Percentiles rank a stretch among this genome's conserved stretches.
These are phyloP conservation scores for Neofusicoccum umdonicola DNA, from an alignment of 2,329 filamentous ascomycete species.

Conservation along the genomic window DNA sequence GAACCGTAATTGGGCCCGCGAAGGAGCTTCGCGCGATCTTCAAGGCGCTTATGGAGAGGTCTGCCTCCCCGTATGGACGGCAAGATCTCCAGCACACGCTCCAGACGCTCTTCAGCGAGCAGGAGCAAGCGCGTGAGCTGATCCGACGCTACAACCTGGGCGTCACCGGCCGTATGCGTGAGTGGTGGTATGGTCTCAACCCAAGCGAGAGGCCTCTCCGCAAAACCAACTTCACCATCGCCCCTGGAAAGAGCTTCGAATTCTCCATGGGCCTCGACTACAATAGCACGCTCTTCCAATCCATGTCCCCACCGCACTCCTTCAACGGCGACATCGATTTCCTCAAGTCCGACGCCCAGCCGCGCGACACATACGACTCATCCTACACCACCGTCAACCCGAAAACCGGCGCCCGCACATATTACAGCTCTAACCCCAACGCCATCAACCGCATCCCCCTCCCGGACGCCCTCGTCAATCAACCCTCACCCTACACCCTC, in stretches of 20 bases:
- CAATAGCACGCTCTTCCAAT: slow-evolving; percentile 46
- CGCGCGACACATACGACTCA: slow-evolving; percentile 1
- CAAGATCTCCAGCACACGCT: slow-evolving; percentile 36
- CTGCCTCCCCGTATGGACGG: slow-evolving; percentile 35
- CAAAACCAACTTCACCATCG: slow-evolving; percentile 23
- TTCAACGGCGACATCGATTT: slow-evolving; percentile 16
- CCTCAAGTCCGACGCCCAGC: background rate
- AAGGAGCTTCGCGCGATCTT: slow-evolving; percentile 50
- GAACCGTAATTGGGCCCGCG: slow-evolving; percentile 51
- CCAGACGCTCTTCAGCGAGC: slow-evolving; percentile 53
- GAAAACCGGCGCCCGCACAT: background rate
- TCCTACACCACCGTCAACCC: slow-evolving; percentile 8
- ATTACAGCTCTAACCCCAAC: background rate
- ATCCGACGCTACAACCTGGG: slow-evolving; percentile 16
- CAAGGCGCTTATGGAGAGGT: slow-evolving; percentile 35
- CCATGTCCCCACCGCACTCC: slow-evolving; percentile 15
- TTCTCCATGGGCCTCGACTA: slow-evolving; percentile 55
- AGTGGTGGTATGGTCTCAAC: slow-evolving; percentile 23
- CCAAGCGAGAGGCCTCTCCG: background rate
- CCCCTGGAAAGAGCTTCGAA: slow-evolving; percentile 45
- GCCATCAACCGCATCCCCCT: background rate
- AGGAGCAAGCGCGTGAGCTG: slow-evolving; percentile 51
- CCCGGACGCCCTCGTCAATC: slow-evolving; percentile 26
- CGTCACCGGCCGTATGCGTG: slow-evolving; percentile 29
- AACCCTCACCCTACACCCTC: slow-evolving; percentile 37